Conservation (phyloP, 208 protist species). For the Leishmania aethiopica region DNA sequence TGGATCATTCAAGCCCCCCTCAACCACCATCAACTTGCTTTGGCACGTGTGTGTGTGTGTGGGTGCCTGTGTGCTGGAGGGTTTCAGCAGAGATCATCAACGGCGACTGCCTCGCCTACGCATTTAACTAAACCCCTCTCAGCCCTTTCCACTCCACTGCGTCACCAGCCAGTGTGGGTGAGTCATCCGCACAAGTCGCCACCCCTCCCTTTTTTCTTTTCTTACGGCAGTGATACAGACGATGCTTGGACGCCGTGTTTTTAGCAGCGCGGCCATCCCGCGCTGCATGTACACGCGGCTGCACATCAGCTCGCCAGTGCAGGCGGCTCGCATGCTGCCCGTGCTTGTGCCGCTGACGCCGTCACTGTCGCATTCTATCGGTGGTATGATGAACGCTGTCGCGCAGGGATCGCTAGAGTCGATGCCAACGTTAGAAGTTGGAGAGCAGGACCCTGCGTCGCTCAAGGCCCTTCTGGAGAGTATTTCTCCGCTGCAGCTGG, state of each 20-base stretch:
- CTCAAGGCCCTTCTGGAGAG: slow-evolving; percentile 54
- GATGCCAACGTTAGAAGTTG: slow-evolving; percentile 27
- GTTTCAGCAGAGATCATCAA: neutral
- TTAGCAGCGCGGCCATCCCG: slow-evolving; percentile 74
- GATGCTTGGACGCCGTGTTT: slow-evolving; percentile 81
- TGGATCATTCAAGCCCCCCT: neutral
- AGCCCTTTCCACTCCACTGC: neutral
- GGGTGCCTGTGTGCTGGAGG: neutral
- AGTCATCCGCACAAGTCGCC: neutral
- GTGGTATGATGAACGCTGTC: slow-evolving; percentile 18
- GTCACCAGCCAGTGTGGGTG: neutral
- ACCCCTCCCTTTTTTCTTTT: neutral
- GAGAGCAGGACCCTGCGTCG: slow-evolving; percentile 42
- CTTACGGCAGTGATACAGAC: neutral
- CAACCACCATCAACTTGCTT: neutral
- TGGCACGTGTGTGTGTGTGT: neutral
- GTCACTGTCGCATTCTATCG: slow-evolving; percentile 22
- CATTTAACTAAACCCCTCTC: neutral
- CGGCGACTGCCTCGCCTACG: neutral
- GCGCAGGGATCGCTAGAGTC: slow-evolving; percentile 16
- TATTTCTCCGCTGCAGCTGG: slow-evolving; percentile 48
- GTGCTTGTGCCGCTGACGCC: slow-evolving; percentile 54
- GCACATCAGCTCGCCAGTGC: slow-evolving; percentile 61
- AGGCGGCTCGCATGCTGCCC: slow-evolving; percentile 68
- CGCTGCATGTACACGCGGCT: slow-evolving; percentile 73